Conservation (phyloP, 2,329 filamentous ascomycete species). For the Rutstroemia sydowiana region DNA sequence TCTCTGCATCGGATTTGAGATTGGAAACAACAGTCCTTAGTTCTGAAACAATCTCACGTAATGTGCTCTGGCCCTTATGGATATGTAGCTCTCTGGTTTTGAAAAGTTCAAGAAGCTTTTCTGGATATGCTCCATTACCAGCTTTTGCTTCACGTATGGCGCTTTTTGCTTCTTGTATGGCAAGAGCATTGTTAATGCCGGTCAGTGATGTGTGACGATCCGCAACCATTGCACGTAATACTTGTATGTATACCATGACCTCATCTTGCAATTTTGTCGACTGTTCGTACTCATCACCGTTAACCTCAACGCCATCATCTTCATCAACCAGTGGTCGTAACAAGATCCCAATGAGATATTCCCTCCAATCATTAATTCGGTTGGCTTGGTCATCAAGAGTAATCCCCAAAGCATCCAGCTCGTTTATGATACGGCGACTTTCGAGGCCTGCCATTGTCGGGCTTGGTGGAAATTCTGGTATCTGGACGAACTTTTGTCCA, state of each 20-base stretch:
- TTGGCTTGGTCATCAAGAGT: slow-evolving; percentile 66
- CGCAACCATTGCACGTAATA: slow-evolving; percentile 65
- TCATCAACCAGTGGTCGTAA: slow-evolving; percentile 75
- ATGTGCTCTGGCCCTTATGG: slow-evolving; percentile 49
- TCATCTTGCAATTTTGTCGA: slow-evolving; percentile 85
- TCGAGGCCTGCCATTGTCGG: slow-evolving; percentile 41
- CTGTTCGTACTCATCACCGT: slow-evolving; percentile 83
- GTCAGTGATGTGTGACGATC: slow-evolving; percentile 73
- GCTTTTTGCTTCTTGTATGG: slow-evolving; percentile 57
- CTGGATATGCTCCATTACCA: slow-evolving; percentile 64
- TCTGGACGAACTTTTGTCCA: slow-evolving; percentile 49
- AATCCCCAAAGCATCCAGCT: slow-evolving; percentile 63
- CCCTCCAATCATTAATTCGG: slow-evolving; percentile 67
- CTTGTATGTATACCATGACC: slow-evolving; percentile 78
- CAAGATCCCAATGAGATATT: slow-evolving; percentile 64
- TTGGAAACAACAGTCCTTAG: slow-evolving; percentile 56
- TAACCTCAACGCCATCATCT: slow-evolving; percentile 65
- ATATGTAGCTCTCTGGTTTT: slow-evolving; percentile 40
- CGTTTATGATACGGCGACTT: slow-evolving; percentile 2
- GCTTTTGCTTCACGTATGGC: slow-evolving; percentile 54
- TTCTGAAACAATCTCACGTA: slow-evolving; percentile 64
- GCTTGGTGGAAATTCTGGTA: slow-evolving; percentile 52
- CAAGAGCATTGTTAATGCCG: slow-evolving; percentile 67
- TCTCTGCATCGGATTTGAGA: slow-evolving; percentile 50
- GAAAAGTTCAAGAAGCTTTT: slow-evolving; percentile 49